Evolutionary conservation across 371 early-diverging fungal genomes (phyloP), one percentile per base, ranked within the genome.

Genomic region (Apophysomyces variabilis): DNA sequence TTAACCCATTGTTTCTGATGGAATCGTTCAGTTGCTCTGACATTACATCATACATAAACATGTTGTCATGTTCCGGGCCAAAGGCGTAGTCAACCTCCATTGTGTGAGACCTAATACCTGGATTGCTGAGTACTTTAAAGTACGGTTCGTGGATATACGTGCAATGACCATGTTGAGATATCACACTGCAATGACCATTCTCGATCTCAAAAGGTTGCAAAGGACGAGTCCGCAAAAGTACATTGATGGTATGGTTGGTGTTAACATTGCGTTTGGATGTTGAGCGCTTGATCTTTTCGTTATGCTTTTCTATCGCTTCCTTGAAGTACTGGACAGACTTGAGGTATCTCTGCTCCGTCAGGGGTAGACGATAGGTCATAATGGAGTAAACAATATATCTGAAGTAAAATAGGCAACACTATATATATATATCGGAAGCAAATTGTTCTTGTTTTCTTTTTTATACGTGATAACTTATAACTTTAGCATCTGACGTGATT

Each of bases 51-150:
- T 50, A 50, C 6, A 50, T 18, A 26, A 21, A 50, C 21, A 18
- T 16, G 32, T 50, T 50, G 21, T 50, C 54, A 5, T 50, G 21
- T 50, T 50, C 54, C 54, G 54, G 54, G 21, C 54, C 54, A 21
- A 50, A 50, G 21, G 54, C 54, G 21, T 50, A 50, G 21, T 50
- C 54, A 21, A 50, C 54, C 54, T 50, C 54, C 54, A 50, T 50
- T 50, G 54, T 21, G 35, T 50, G 54, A 50, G 54, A 18, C 21
- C 21, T 50, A 26, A 50, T 50, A 50, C 54, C 54, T 21, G 54
- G 54, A 50, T 50, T 50, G 5, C 54, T 50, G 54, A 50, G 54
- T 50, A 50, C 54, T 50, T 50, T 50, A 50, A 50, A 50, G 21
- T 50, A 50, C 32, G 54, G 54, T 50, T 50, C 54, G 54, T 50